A percentile compares a stretch with the other conserved stretches of the same genome.
Evolutionary conservation across 345 rosid genomes (phyloP).

Genomic region (Corymbia maculata): DNA sequence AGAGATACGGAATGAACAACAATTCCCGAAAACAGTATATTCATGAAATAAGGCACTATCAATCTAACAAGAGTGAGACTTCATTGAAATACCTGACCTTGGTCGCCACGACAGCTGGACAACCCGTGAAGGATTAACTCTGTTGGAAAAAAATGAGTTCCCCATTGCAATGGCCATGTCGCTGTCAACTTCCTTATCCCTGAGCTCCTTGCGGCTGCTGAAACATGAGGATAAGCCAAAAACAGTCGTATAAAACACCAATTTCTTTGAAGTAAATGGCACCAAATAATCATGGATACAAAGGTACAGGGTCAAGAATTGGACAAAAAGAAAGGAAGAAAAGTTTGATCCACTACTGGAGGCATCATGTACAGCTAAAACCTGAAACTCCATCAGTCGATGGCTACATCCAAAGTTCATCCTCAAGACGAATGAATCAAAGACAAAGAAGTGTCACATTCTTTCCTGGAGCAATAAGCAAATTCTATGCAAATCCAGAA

Average conservation of each 20-base stretch:
- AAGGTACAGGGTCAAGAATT: background rate
- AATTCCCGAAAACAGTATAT: background rate
- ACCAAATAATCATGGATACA: background rate
- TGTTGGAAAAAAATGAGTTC: conserved; percentile 22
- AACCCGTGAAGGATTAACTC: conserved; percentile 56
- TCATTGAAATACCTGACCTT: conserved; percentile 75
- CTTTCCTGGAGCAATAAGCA: background rate
- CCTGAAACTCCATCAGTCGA: background rate
- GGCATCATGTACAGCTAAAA: background rate
- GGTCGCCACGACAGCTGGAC: conserved; percentile 79
- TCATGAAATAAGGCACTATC: background rate
- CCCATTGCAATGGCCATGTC: conserved; percentile 1
- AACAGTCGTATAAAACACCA: background rate
- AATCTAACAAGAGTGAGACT: background rate
- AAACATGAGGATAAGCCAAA: background rate
- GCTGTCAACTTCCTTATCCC: conserved; percentile 24
- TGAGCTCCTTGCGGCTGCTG: conserved; percentile 62
- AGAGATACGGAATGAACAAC: background rate
- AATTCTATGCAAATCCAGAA: background rate
- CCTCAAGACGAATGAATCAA: background rate
- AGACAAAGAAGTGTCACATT: background rate
- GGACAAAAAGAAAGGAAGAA: background rate
- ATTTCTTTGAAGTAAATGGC: background rate
- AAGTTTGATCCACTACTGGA: background rate
- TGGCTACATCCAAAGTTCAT: background rate